Evolutionary conservation across 2,329 filamentous ascomycete species (phyloP).

Genomic region (Berkeleyomyces rouxiae): DNA sequence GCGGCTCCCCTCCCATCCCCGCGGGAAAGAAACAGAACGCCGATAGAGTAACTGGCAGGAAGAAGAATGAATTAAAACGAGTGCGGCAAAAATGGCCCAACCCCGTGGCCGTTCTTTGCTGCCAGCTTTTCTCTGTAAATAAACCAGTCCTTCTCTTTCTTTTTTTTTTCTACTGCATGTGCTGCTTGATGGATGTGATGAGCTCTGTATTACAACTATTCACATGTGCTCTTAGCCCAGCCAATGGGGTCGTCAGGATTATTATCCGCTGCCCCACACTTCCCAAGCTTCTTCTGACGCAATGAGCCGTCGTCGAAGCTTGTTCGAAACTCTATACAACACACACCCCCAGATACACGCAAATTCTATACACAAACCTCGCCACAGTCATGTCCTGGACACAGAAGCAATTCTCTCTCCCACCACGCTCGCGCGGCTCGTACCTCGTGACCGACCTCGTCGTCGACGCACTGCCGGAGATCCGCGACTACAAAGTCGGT

Average conservation of each 20-base stretch:
- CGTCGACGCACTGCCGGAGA: slow-evolving; percentile 54
- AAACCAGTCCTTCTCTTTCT: background rate
- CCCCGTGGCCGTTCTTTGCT: too few species aligned
- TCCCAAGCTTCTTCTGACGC: background rate
- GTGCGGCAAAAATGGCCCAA: too few species aligned
- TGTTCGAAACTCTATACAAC: background rate
- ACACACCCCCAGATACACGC: background rate
- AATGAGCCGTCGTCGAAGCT: background rate
- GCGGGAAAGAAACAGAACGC: background rate
- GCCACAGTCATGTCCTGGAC: slow-evolving; percentile 49
- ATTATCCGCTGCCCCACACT: background rate
- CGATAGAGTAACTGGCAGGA: background rate
- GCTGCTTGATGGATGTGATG: background rate
- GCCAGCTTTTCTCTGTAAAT: background rate
- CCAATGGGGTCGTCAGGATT: background rate
- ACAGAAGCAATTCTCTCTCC: slow-evolving; percentile 73
- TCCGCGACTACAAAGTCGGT: slow-evolving; percentile 68
- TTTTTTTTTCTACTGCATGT: background rate
- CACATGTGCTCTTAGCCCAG: background rate
- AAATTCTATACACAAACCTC: background rate
- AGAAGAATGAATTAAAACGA: background rate
- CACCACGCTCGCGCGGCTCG: slow-evolving; percentile 58
- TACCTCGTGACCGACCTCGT: slow-evolving; percentile 81
- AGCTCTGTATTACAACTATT: background rate
- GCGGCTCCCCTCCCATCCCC: background rate